A percentile compares a stretch with the other conserved stretches of the same genome.
These are phyloP conservation scores for Penicillium sp. DNA, from an alignment of 2,329 filamentous ascomycete species.

Conservation along the genomic window DNA sequence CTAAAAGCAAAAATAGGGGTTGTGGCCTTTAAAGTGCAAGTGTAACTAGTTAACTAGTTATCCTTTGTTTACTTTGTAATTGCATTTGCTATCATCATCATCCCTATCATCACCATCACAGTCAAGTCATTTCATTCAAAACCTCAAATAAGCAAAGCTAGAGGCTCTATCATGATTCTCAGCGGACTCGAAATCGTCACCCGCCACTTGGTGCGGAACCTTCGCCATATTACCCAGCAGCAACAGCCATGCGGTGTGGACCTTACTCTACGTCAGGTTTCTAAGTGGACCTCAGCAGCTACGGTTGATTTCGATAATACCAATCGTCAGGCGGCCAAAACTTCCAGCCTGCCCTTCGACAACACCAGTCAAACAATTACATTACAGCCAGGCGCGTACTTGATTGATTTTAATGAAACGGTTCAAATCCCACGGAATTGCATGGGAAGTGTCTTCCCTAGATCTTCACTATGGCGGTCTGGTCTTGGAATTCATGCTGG, in stretches of 20 bases:
- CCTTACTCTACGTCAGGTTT: constrained; percentile 25
- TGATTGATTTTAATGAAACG: constrained; percentile 38
- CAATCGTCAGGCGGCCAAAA: constrained; percentile 22
- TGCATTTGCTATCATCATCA: too few species aligned
- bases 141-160: too few species aligned
- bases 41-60: too few species aligned
- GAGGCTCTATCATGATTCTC: constrained; percentile 22
- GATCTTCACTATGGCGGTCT: constrained; percentile 41
- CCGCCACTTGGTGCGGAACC: constrained; percentile 20
- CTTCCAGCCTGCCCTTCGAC: constrained; percentile 15
- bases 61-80: too few species aligned
- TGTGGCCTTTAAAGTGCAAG: too few species aligned
- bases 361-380: constrained; percentile 14
- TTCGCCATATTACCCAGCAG: constrained; percentile 18
- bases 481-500: constrained; percentile 37
- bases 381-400: constrained; percentile 32
- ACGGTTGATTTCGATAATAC: constrained; percentile 31
- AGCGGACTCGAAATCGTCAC: constrained; percentile 15
- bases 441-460: constrained; percentile 39
- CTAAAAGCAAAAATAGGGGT: too few species aligned
- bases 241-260: constrained; percentile 32
- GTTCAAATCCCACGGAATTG: constrained; percentile 36
- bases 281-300: constrained; percentile 27
- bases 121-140: too few species aligned
- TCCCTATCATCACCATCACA: too few species aligned